These are phyloP conservation scores for Dactylis glomerata DNA, from an alignment of 176 grass and related monocot genomes.

Conservation along the genomic window DNA sequence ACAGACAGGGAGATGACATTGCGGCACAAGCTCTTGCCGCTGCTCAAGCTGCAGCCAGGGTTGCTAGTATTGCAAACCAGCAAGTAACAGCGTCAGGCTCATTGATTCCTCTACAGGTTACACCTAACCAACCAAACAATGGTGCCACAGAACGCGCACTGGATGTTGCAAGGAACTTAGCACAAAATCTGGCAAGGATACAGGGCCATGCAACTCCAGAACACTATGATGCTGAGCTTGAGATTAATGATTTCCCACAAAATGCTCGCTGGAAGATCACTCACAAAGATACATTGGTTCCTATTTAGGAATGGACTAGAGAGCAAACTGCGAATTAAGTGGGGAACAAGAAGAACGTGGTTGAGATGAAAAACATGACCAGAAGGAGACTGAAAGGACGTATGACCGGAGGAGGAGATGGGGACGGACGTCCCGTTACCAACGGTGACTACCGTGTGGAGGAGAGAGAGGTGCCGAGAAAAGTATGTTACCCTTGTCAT, in stretches of 20 bases:
- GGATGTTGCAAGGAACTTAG: conserved; percentile 80
- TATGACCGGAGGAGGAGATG: too few species aligned
- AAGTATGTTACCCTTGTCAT: too few species aligned
- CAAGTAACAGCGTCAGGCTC: conserved; percentile 34
- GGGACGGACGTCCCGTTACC: too few species aligned
- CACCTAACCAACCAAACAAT: conserved; percentile 45
- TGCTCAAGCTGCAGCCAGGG: conserved; percentile 59
- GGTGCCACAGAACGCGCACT: conserved; percentile 82
- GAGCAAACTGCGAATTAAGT: background rate
- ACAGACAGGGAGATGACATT: conserved; percentile 72
- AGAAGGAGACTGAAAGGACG: too few species aligned
- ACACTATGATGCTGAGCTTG: conserved; percentile 95
- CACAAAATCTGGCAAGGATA: conserved; percentile 88
- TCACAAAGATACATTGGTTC: conserved; percentile 89
- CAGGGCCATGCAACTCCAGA: conserved; percentile 87
- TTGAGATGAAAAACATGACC: too few species aligned
- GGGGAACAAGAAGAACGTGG: too few species aligned
- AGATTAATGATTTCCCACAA: conserved; percentile 95
- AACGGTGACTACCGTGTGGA: too few species aligned
- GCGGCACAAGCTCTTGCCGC: conserved; percentile 59
- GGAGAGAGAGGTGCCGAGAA: too few species aligned
- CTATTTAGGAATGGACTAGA: conserved; percentile 89
- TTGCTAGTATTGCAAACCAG: conserved; percentile 44
- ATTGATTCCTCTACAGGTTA: conserved; percentile 52
- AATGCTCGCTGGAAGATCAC: conserved; percentile 95